Conservation (phyloP, 106 monocot genomes). For the Chionographis japonica region DNA sequence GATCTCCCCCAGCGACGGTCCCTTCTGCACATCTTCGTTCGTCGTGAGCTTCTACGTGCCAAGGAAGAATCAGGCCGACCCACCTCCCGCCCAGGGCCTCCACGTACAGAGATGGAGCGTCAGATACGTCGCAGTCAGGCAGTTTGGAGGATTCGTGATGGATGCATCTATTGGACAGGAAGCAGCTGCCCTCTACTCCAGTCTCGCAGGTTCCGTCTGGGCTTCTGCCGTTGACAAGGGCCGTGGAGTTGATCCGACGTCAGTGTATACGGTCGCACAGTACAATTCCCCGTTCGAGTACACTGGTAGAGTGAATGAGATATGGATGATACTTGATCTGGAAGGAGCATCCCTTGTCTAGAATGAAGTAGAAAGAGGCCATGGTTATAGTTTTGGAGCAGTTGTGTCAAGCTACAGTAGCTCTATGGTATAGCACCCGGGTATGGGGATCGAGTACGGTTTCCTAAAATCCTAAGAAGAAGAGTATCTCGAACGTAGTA, state of each 20-base stretch:
- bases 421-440: no score
- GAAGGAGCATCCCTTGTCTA: conserved; percentile 3
- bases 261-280: conserved; percentile 62
- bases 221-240: conserved; percentile 39
- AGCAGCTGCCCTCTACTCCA: conserved; percentile 54
- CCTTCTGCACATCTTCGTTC: conserved; percentile 79
- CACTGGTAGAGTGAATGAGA: conserved; percentile 79
- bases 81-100: conserved; percentile 72
- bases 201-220: conserved; percentile 64
- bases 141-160: conserved; percentile 71
- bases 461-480: no score
- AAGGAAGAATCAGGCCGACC: conserved; percentile 57
- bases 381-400: no score
- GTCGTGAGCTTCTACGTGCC: conserved; percentile 81
- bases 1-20: conserved; percentile 75
- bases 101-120: conserved; percentile 54
- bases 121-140: conserved; percentile 59
- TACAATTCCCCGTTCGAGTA: conserved; percentile 88
- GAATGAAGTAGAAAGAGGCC: background rate
- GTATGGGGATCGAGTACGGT: no score
- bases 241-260: conserved; percentile 25
- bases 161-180: conserved; percentile 49
- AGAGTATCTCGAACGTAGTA: no score
- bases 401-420: no score
- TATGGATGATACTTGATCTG: conserved; percentile 62